Evolutionary conservation across 768 basidiomycete genomes (phyloP).

Genomic region (Pleurotus sapidus): DNA sequence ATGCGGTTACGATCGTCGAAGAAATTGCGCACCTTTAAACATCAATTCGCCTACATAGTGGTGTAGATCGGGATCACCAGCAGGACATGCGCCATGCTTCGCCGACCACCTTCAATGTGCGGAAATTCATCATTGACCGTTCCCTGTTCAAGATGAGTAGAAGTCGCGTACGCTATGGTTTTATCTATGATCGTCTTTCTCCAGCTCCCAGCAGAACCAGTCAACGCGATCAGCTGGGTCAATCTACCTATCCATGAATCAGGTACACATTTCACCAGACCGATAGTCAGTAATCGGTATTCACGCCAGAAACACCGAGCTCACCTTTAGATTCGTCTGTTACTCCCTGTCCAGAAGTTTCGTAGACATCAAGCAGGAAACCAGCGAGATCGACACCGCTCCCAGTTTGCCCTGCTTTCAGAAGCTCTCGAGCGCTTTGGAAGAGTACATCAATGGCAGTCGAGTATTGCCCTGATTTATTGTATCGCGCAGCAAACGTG

Average conservation of each 20-base stretch:
- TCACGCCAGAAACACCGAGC: slow-evolving; percentile 16
- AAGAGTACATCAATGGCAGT: slow-evolving; percentile 93
- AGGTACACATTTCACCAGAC: too few species aligned
- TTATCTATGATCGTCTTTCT: slow-evolving; percentile 87
- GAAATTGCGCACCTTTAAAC: slow-evolving; percentile 60
- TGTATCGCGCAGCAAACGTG: slow-evolving; percentile 88
- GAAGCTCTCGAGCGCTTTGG: slow-evolving; percentile 80
- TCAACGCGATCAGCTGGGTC: slow-evolving; percentile 88
- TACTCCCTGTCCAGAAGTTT: slow-evolving; percentile 66
- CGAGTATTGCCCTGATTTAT: slow-evolving; percentile 76
- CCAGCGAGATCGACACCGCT: slow-evolving; percentile 84
- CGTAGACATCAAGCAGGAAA: slow-evolving; percentile 84
- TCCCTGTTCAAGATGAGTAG: background rate
- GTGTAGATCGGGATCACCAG: slow-evolving; percentile 86
- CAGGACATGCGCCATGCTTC: slow-evolving; percentile 72
- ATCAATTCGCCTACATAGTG: slow-evolving; percentile 89
- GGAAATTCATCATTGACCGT: slow-evolving; percentile 14
- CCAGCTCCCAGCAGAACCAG: slow-evolving; percentile 80
- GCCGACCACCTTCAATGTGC: slow-evolving; percentile 71
- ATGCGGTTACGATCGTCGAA: background rate
- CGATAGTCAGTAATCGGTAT: too few species aligned
- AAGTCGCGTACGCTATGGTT: slow-evolving; percentile 67
- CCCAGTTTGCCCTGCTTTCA: slow-evolving; percentile 86
- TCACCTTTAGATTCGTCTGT: slow-evolving; percentile 80
- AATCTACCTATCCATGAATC: slow-evolving; percentile 57